Evolutionary conservation across 208 protist species (phyloP), one percentile per base, ranked within the genome.

Genomic region (Leishmania turanica): DNA sequence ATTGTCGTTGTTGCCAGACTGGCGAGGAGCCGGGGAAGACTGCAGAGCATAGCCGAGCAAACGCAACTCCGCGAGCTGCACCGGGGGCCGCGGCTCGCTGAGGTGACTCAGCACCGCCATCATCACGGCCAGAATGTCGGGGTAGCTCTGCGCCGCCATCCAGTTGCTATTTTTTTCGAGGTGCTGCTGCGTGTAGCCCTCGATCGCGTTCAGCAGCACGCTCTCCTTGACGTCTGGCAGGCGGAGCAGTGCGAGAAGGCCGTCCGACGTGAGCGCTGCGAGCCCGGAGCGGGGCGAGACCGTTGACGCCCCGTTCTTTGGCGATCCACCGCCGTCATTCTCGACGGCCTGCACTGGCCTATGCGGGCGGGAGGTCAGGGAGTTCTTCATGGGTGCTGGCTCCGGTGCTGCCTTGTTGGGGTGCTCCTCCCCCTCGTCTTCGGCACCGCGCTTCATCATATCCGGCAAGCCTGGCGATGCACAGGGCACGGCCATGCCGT

Each of bases 151-250:
- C 42, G 82, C 49, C 5, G 83, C 65, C 76, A 90, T 87, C 88
- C 88, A 91, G 76, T 42, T 77, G 51, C 81, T 75, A 71, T 77
- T 81, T 56, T 82, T 86, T n/a, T 71, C 64, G 37, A 96, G 89
- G 69, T 85, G 68, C 72, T 95, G 86, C 62, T 87, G 81, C 60
- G 93, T 92, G 83, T 93, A 97, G 54, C 84, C 81, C 74, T 93
- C 91, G 45, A 97, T 88, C 1, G 92, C 91, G 75, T 93, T 88
- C 47, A 95, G 86, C 78, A 97, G 86, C 31, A 92, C 87, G 64
- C 84, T 81, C 75, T 97, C 93, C 81, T 94, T 95, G 56, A 97
- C 88, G 68, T 97, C 93, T 9, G 93, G 92, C 58, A 97, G 74
- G 34, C 88, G 87, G 58, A 97, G 87, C 82, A 95, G 88, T 11